These are phyloP conservation scores for Lomentospora prolificans DNA, from an alignment of 2,329 filamentous ascomycete genomes.

Conservation along the genomic window DNA sequence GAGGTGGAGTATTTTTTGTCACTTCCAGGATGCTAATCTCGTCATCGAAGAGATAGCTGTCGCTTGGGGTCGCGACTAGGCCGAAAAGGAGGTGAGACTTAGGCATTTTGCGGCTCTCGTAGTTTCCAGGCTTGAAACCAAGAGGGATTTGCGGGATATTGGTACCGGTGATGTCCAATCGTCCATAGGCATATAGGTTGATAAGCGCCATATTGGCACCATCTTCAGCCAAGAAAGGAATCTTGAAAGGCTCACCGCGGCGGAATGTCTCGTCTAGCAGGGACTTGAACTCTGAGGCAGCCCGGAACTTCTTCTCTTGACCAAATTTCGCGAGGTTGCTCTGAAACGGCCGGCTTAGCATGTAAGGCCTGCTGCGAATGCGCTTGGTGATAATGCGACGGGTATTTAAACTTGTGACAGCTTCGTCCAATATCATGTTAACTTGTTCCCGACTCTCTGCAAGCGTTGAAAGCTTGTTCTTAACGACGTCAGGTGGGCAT, in stretches of 20 bases:
- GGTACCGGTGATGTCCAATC: conserved; percentile 41
- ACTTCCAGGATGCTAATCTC: conserved; percentile 31
- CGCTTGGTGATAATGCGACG: conserved; percentile 49
- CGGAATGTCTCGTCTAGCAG: conserved; percentile 48
- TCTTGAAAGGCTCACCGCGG: conserved; percentile 25
- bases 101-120: conserved; percentile 59
- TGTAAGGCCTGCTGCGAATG: conserved; percentile 50
- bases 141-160: conserved; percentile 55
- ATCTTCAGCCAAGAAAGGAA: conserved; percentile 51
- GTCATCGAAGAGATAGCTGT: conserved; percentile 48
- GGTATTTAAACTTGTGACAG: conserved; percentile 36
- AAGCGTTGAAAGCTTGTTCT: conserved; percentile 41
- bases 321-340: conserved; percentile 47
- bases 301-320: conserved; percentile 42
- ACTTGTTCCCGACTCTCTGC: conserved; percentile 28
- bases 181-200: conserved; percentile 52
- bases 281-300: conserved; percentile 50
- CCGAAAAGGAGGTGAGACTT: conserved; percentile 56
- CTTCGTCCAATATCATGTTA: conserved; percentile 35
- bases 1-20: conserved; percentile 28
- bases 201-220: conserved; percentile 57
- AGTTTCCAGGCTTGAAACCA: conserved; percentile 61
- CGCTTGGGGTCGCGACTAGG: conserved; percentile 46
- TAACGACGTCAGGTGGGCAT: conserved; percentile 38
- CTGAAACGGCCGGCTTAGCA: conserved; percentile 49